Evolutionary conservation across 768 basidiomycete genomes (phyloP), one percentile per base, ranked within the genome.

Genomic region (Lentinula raphanica): DNA sequence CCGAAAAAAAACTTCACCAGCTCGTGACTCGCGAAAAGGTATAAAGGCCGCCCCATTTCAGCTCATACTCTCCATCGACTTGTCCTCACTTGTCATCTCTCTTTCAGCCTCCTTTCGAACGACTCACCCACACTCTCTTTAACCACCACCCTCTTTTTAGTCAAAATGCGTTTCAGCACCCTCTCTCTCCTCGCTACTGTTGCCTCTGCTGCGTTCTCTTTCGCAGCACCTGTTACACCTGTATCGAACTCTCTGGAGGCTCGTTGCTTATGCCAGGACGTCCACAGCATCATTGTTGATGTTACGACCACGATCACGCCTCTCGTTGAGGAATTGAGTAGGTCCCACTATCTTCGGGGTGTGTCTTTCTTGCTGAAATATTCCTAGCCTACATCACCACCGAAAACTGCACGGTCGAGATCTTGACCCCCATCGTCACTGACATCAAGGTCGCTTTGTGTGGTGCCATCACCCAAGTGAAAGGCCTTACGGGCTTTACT

Each of bases 21-120:
- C 46, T 28, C 46, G 46, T 48, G 46, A 48, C 27, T 48, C 12
- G 13, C 31, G 11, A 12, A 36, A 51, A 51, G 32, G 50, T 51
- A 32, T 32, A 32, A 51, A 38, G 31, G 15, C 3, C 19, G 11
- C 4, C 19, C 19, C 4, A n/a, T 51, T 51, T 32, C 12, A 15
- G 5, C 23, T 0, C 21, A 6, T 1, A 35, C 5, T 38, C 11
- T 31, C 1, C 76, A 11, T 80, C 77, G 27, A 80, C 71, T 64
- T 93, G 55, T 56, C 29, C 11, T 25, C 40, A 44, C 56, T 57
- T 49, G 40, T 55, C 40, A 25, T 55, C 39, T 19, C 13, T 40
- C 38, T 39, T 49, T 59, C 27, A 48, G 46, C 12, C 28, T 48
- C 28, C 46, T n/a, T 31, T 28, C 46, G 13, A 48, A 48, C 59